Evolutionary conservation across 148 eudicot genomes (phyloP), one percentile per base, ranked within the genome.

Genomic region (Nepenthes mirabilis): DNA sequence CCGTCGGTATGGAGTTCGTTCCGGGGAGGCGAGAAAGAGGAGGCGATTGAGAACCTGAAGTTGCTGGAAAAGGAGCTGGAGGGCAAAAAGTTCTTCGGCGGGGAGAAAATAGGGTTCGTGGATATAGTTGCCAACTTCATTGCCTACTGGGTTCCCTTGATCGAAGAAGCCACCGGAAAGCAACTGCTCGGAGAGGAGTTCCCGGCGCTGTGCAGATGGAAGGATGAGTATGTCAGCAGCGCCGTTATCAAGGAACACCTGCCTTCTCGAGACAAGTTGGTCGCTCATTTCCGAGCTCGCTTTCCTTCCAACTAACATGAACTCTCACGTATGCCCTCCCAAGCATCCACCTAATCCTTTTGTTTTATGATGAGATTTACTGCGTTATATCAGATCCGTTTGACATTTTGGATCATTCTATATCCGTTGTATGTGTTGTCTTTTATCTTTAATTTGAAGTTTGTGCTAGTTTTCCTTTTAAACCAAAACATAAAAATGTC

Each of bases 51-150:
- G 14, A 48, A 47, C 54, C 12, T 60, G 49, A 43, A 59, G 33
- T 3, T 59, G 7, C 13, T 59, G 1, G 63, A 59, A 8, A 59
- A 59, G 11, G 36, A 59, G 51, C 9, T 47, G 1, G 36, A 59
- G 2, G 51, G 51, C 13, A 59, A 59, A 47, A 47, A 9, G 36
- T 59, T 43, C 14, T 59, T 59, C 8, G 53, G 51, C 14, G 63
- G 63, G 3, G 63, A 59, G 32, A 59, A 14, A 34, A 32, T 59
- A 7, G 53, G 53, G 0, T 60, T 60, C 14, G 63, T 11, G n/a
- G 53, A 60, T 37, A n/a, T 60, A 2, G 52, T 60, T 34, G 63
- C 50, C 36, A 9, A 37, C 63, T 2, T 60, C 52, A 1, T 60
- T 13, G 63, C 35, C 32, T 10, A 2, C 52, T 23, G 63, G 12